Base-by-base conservation (phyloP, 495 filamentous ascomycete genomes). In the Xylaria flabelliformis region DNA sequence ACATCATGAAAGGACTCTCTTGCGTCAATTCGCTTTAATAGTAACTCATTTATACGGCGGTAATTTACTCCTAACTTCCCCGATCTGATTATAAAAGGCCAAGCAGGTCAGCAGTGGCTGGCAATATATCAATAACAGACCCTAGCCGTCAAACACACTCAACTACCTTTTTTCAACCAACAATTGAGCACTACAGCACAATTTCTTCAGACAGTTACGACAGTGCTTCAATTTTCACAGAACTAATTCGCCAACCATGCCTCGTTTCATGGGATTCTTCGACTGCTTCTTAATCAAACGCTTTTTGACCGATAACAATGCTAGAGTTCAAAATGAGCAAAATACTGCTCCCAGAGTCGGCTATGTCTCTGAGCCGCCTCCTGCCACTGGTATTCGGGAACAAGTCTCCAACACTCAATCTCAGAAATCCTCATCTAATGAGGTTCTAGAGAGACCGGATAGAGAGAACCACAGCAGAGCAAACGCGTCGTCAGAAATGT, bases 281-380 rank as follows among this genome's bases (percentile, higher is more conserved):
- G 62, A 64, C 42, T 48, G 62, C 36, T 44, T 64, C 8, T n/a
- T 48, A 4, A 1, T 32, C 39, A 64, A 42, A 48, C 41, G 42
- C 62, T 19, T 64, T 17, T 64, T 44, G 19, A 9, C 41, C 62
- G 21, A 15, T 12, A 7, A 46, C 17, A 21, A 32, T 4, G 24
- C 41, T 39, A 15, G 12, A 48, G 42, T 19, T 24, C 32, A 64
- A 46, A 13, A 64, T 64, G 62, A 64, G 24, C 62, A 26, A 48
- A 32, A 15, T 9, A 8, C 42, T 2, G 41, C 29, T 29, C 9
- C 41, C 5, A n/a, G 39, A 9, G 17, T 29, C 3, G 42, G 26
- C 10, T 32, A 48, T 32, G 3, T 10, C 12, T 19, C 24, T 17
- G 61, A 64, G 9, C 12, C 61, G 1, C 0, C 24, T 19, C 24